A percentile compares a stretch with the other conserved stretches of the same genome.
Evolutionary conservation across 1,284 basidiomycete species (phyloP).

Genomic region (Xanthoconium separans): DNA sequence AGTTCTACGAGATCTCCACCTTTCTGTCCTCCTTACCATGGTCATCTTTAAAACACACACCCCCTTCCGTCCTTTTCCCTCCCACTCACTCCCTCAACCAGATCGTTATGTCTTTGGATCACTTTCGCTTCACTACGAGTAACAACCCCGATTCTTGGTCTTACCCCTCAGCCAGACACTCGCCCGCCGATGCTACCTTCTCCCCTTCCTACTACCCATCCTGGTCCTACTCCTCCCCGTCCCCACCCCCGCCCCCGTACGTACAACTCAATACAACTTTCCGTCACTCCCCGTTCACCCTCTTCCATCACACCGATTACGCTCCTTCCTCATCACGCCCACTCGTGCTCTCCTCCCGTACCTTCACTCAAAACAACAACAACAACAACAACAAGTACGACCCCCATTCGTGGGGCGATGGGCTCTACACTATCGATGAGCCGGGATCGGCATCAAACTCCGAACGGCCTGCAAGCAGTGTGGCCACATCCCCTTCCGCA

Average conservation of each 20-base stretch:
- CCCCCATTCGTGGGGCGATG: constrained; percentile 30
- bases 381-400: too few relatives aligned
- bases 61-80: constrained; percentile 9
- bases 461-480: constrained; percentile 34
- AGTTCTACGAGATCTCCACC: constrained; percentile 20
- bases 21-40: neutral
- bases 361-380: neutral
- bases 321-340: constrained; percentile 19
- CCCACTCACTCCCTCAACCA: neutral
- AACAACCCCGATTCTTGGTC: constrained; percentile 30
- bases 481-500: constrained; percentile 36
- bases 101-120: constrained; percentile 31
- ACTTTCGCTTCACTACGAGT: constrained; percentile 32
- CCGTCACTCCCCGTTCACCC: constrained; percentile 25
- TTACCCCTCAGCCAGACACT: constrained; percentile 24
- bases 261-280: constrained; percentile 19
- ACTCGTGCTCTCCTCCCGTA: constrained; percentile 12
- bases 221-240: constrained; percentile 27
- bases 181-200: constrained; percentile 24
- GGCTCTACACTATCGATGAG: constrained; percentile 35
- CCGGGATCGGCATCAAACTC: constrained; percentile 35
- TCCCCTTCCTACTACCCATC: constrained; percentile 16
- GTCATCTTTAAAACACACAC: constrained; percentile 32
- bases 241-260: constrained; percentile 30
- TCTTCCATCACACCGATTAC: constrained; percentile 26